Evolutionary conservation across 805 yeast species (phyloP).

Genomic region (Priceomyces fermenticarens): DNA sequence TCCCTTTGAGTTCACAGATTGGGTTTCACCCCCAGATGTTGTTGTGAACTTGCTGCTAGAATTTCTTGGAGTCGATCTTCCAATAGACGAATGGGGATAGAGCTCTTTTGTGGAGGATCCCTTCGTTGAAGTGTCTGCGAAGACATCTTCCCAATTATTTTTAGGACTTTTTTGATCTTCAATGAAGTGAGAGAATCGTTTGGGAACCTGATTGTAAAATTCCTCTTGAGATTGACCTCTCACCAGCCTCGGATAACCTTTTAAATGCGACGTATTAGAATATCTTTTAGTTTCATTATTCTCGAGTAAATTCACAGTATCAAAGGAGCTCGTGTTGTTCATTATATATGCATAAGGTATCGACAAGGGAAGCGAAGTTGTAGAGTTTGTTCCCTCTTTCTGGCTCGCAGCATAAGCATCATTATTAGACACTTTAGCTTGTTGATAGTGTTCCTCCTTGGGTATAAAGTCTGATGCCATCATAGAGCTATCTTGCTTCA

Average conservation of each 20-base stretch:
- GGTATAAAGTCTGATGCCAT: too few species aligned
- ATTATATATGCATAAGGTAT: constrained; percentile 24
- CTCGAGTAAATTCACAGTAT: constrained; percentile 21
- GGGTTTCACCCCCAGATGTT: constrained; percentile 18
- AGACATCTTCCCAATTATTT: constrained; percentile 16
- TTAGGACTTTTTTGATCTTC: constrained; percentile 30
- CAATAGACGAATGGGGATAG: constrained; percentile 1
- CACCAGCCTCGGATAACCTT: constrained; percentile 19
- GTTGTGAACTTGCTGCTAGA: not conserved
- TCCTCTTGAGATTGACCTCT: constrained; percentile 6
- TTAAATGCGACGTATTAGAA: constrained; percentile 24
- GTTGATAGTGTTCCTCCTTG: not conserved
- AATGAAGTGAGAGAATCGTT: constrained; percentile 38
- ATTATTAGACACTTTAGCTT: not conserved
- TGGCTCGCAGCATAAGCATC: not conserved
- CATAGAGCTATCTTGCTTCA: too few species aligned
- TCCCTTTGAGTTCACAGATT: constrained; percentile 40
- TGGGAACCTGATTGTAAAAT: constrained; percentile 35
- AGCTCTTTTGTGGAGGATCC: not conserved
- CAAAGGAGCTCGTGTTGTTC: constrained; percentile 19
- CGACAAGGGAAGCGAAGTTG: constrained; percentile 26
- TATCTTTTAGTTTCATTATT: constrained; percentile 16
- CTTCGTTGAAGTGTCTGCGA: constrained; percentile 11
- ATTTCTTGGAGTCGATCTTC: not conserved
- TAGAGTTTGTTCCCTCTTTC: constrained; percentile 11